These are phyloP conservation scores for Dipodascopsis tothii DNA, from an alignment of 805 yeast species.

Conservation along the genomic window DNA sequence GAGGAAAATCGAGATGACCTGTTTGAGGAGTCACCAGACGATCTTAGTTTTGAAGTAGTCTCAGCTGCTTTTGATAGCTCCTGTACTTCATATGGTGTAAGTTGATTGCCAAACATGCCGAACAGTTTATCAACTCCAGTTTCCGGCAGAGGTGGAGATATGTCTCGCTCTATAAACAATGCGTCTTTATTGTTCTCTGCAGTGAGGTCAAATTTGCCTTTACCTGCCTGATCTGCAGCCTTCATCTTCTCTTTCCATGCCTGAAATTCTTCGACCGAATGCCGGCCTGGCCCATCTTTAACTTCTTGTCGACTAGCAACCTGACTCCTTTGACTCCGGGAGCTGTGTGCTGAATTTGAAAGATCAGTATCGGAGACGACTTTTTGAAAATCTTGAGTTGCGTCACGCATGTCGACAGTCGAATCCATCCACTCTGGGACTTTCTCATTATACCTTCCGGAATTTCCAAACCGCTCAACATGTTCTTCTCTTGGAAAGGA, in stretches of 20 bases:
- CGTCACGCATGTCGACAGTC: slow-evolving; percentile 5
- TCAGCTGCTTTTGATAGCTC: slow-evolving; percentile 7
- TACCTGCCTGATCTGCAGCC: slow-evolving; percentile 19
- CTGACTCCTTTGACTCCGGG: background rate
- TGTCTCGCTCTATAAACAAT: background rate
- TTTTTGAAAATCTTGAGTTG: background rate
- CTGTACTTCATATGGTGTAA: slow-evolving; percentile 11
- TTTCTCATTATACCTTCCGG: slow-evolving; percentile 3
- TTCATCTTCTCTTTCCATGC: slow-evolving; percentile 30
- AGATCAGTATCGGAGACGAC: too few relatives aligned
- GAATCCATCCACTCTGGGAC: slow-evolving; percentile 19
- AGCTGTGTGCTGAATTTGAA: background rate
- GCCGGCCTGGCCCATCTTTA: slow-evolving; percentile 3
- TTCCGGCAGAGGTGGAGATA: slow-evolving; percentile 14
- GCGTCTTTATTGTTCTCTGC: background rate
- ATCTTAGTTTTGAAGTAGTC: background rate
- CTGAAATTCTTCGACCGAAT: slow-evolving; percentile 29
- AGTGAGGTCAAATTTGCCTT: background rate
- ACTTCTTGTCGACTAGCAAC: background rate
- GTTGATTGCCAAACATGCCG: slow-evolving; percentile 7
- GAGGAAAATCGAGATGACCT: slow-evolving; percentile 22
- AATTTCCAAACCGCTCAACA: background rate
- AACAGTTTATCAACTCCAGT: slow-evolving; percentile 23
- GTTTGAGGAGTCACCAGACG: slow-evolving; percentile 5
- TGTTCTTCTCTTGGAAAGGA: background rate